Evolutionary conservation across 2,329 filamentous ascomycete genomes (phyloP).

Genomic region (Colletotrichum melonis): DNA sequence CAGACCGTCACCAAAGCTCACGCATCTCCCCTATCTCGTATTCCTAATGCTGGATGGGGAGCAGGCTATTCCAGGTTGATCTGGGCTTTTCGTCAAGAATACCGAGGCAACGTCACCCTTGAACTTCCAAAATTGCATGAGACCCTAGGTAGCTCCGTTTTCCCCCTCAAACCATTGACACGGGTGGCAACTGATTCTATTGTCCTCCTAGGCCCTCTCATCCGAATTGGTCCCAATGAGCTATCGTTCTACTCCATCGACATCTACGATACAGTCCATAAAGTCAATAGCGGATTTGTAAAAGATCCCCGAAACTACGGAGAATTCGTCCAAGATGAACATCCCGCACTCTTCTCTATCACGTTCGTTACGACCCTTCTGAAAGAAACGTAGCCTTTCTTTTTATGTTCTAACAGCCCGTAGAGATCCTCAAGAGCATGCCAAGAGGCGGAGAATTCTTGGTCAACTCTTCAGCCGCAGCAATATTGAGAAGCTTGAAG

Average conservation of each 20-base stretch:
- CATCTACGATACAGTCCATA: constrained; percentile 41
- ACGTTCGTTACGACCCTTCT: constrained; percentile 29
- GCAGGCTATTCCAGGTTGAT: constrained; percentile 38
- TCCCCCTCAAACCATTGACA: not conserved
- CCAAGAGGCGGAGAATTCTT: constrained; percentile 43
- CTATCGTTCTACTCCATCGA: constrained; percentile 43
- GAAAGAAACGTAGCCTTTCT: too few species aligned
- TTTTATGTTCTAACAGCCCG: too few species aligned
- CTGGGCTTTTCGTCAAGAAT: constrained; percentile 40
- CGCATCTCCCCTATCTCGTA: constrained; percentile 33
- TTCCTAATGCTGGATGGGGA: constrained; percentile 38
- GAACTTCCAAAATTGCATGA: constrained; percentile 40
- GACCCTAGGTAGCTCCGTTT: constrained; percentile 27
- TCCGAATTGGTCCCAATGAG: constrained; percentile 40
- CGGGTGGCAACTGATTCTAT: not conserved
- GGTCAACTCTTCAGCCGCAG: constrained; percentile 43
- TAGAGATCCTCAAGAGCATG: constrained; percentile 41
- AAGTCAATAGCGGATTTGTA: constrained; percentile 38
- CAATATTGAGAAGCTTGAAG: constrained; percentile 41
- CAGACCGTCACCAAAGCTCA: not conserved
- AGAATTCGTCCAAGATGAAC: constrained; percentile 42
- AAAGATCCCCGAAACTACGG: constrained; percentile 43
- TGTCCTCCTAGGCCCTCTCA: constrained; percentile 34
- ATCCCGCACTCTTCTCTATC: constrained; percentile 43
- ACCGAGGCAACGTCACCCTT: constrained; percentile 38